Base-by-base conservation (phyloP, 768 basidiomycete genomes). In the Baorangia bicolor region DNA sequence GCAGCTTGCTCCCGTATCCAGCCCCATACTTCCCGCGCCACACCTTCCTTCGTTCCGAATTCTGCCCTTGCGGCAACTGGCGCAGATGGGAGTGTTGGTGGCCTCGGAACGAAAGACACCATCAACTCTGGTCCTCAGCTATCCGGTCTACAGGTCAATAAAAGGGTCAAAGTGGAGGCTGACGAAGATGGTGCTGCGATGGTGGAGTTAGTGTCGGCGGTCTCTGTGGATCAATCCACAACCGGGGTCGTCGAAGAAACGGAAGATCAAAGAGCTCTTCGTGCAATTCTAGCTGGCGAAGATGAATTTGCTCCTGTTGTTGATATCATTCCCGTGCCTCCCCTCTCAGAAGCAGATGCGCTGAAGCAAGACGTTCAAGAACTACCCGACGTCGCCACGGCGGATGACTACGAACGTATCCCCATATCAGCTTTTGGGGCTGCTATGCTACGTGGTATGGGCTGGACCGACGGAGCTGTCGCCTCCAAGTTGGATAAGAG, bases 371-470 rank as follows among this genome's bases (percentile, higher is more conserved):
- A 98, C 66, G 80, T 98, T 4, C 79, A 78, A 18, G 86, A 86
- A 14, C 81, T 96, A 6, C 92, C 92, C 0, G 88, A 90, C 8
- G 70, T 72, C 49, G 85, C 94, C 2, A 85, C 90, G 0, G 73
- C 90, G 18, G 86, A 90, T 0, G 96, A 95, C 70, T 99, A 98
- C 67, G 83, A 84, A 34, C 88, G 93, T 20, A 84, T 98, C 0
- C 97, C 97, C 0, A 87, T 99, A 16, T 87, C 89, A 6, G 88
- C 92, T 53, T 99, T 98, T 61, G 96, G 97, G 7, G 86, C 90
- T 5, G 97, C 97, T 8, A 81, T 98, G 63, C 78, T 97, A 5
- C 82, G 94, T 42, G 96, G 96, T 0, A 98, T 98, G 97, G 95
- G 95, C 3, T 98, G 94, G 94, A 90, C 90, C 57, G 86, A 90